Percentiles rank a stretch among this genome's conserved stretches.
These are phyloP conservation scores for Adansonia gregorii DNA, from an alignment of 441 rosid genomes.

Conservation along the genomic window DNA sequence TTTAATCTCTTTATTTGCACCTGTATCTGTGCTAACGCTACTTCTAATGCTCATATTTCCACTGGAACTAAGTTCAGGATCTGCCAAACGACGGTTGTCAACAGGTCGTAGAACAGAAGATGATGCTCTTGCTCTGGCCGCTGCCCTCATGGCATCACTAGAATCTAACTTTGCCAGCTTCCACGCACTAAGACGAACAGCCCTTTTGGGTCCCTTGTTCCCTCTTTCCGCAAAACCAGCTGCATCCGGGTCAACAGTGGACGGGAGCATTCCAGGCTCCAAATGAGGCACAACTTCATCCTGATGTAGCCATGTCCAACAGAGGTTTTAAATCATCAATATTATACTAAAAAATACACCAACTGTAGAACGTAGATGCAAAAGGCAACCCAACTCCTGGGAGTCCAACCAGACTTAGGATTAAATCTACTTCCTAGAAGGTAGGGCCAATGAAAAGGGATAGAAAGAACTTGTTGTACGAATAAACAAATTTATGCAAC, in stretches of 20 bases:
- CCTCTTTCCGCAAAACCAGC: conserved; percentile 53
- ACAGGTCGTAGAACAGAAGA: conserved; percentile 67
- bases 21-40: conserved; percentile 61
- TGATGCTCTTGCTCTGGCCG: conserved; percentile 75
- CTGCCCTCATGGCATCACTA: conserved; percentile 62
- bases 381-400: not conserved
- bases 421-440: not conserved
- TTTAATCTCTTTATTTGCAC: conserved; percentile 60
- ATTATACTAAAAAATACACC: not conserved
- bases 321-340: conserved; percentile 15
- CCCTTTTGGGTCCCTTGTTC: conserved; percentile 46
- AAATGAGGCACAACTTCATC: conserved; percentile 76
- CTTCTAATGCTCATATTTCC: conserved; percentile 59
- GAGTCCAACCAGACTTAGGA: not conserved
- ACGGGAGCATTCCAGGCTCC: conserved; percentile 77
- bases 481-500: conserved; percentile 17
- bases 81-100: conserved; percentile 47
- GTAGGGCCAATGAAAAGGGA: not conserved
- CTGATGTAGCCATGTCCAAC: conserved; percentile 35
- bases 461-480: not conserved
- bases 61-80: conserved; percentile 60
- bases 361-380: not conserved
- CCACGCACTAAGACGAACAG: conserved; percentile 66
- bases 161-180: conserved; percentile 71
- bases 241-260: conserved; percentile 79